Evolutionary conservation across 2,329 filamentous ascomycete genomes (phyloP).

Genomic region (Scedosporium aurantiacum): DNA sequence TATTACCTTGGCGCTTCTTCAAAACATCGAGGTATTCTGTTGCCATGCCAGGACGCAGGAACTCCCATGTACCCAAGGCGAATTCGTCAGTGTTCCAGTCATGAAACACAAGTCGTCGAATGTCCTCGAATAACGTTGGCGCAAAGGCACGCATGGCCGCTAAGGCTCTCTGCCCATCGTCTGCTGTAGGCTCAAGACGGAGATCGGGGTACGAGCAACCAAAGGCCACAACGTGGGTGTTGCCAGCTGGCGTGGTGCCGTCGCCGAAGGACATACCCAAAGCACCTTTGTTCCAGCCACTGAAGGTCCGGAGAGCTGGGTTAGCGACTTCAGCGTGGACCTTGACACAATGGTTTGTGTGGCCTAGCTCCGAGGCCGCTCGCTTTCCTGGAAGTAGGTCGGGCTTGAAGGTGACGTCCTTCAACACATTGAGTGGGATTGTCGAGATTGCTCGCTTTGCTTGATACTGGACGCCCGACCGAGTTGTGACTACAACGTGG

Average conservation of each 20-base stretch:
- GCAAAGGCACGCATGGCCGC: too few species aligned
- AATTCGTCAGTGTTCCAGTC: conserved; percentile 37
- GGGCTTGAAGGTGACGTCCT: conserved; percentile 27
- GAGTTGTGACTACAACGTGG: not conserved
- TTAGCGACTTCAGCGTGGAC: conserved; percentile 32
- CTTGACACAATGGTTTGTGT: conserved; percentile 34
- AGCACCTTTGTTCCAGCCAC: conserved; percentile 12
- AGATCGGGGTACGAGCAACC: too few species aligned
- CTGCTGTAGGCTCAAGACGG: too few species aligned
- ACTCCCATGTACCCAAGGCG: conserved; percentile 31
- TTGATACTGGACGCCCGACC: conserved; percentile 17
- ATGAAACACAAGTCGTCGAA: conserved; percentile 25
- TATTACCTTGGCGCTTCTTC: conserved; percentile 27
- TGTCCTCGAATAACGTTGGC: too few species aligned
- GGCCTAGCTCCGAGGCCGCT: conserved; percentile 24
- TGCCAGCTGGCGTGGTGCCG: too few species aligned
- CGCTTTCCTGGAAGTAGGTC: conserved; percentile 22
- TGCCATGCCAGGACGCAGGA: conserved; percentile 24
- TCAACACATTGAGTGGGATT: conserved; percentile 32
- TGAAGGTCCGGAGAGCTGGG: conserved; percentile 29
- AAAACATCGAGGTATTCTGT: conserved; percentile 27
- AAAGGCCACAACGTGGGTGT: too few species aligned
- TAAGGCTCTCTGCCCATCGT: too few species aligned
- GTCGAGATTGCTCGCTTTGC: conserved; percentile 26
- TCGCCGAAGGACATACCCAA: too few species aligned